phyloP scores from a whole-genome alignment of 495 filamentous ascomycete species.

The Aspergillus cavernicola region DNA sequence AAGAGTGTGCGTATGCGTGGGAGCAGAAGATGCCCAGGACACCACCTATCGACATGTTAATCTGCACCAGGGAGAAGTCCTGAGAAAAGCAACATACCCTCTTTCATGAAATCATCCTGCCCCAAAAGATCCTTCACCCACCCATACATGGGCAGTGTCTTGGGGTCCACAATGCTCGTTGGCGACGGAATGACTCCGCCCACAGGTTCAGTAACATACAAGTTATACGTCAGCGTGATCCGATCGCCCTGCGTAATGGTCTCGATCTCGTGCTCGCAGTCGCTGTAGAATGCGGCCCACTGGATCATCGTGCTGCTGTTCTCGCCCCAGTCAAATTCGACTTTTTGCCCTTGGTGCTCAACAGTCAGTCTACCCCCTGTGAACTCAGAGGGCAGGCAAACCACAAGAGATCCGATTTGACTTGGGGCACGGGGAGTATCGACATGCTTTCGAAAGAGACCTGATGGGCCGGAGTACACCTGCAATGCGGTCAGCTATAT shows the following conservation, averaged over 20 bases:
- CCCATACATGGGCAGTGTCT: background rate
- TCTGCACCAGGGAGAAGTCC: background rate
- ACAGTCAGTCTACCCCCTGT: conserved; percentile 33
- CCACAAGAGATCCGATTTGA: conserved; percentile 55
- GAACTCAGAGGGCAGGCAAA: conserved; percentile 46
- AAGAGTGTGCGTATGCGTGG: conserved; percentile 16
- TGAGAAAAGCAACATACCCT: conserved; percentile 4
- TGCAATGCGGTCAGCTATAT: conserved; percentile 1
- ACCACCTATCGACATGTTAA: conserved; percentile 8
- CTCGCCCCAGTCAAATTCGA: conserved; percentile 43
- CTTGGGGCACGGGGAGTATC: conserved; percentile 47
- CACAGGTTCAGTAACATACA: conserved; percentile 34
- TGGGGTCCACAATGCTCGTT: conserved; percentile 1
- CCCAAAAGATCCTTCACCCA: background rate
- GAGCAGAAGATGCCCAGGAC: conserved; percentile 16
- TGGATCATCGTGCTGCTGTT: conserved; percentile 29
- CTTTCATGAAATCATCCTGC: conserved; percentile 1
- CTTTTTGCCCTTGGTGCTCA: conserved; percentile 18
- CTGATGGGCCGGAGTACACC: conserved; percentile 52
- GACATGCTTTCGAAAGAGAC: conserved; percentile 50
- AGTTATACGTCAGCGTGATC: conserved; percentile 58
- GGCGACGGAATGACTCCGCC: background rate
- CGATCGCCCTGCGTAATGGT: conserved; percentile 49
- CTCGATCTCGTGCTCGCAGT: conserved; percentile 59
- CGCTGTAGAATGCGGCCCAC: conserved; percentile 61